Base-by-base conservation (phyloP, 805 yeast genomes). In the Saturnispora saitoi region DNA sequence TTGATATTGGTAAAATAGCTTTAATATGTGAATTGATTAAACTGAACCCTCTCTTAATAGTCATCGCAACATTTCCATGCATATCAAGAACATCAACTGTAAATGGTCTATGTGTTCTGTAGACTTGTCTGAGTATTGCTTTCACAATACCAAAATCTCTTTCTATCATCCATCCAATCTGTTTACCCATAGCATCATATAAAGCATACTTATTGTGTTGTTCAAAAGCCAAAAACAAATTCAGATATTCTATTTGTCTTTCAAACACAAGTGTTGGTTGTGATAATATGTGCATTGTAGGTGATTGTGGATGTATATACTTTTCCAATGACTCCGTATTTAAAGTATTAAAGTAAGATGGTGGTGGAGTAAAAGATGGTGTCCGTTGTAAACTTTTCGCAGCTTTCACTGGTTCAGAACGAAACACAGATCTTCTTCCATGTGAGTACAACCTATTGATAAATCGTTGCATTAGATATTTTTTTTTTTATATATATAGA, bases 211-310 rank as follows among this genome's bases (percentile, higher is more conserved):
- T 70, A 62, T 90, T 91, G 2, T 93, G 87, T 67, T 93, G 98
- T 63, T 91, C 98, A 58, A 86, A 87, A 1, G 97, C 97, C 11
- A 90, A 60, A 47, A 89, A 75, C 15, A 93, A 71, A 60, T 88
- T 90, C 88, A 88, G 82, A 70, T 83, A 75, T 67, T 93, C 98
- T 22, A 93, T 71, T 60, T 86, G 85, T 49, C 99, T 74, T 60
- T 91, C 96, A 42, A 93, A 78, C 0, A 91, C 88, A 19, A 91
- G 64, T 4, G 91, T 84, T 1, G 97, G 97, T 57, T 87, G 87
- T 38, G 75, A 74, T 37, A 91, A 66, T 5, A 90, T 68, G 39
- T 72, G 70, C 28, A 78, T 75, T 20, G 84, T 72, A 0, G 84
- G 81, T 20, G 29, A 11, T 15, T 37, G 26, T 20, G n/a, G 29